Base-by-base conservation (phyloP, 495 filamentous ascomycete species). In the Terfezia boudieri region DNA sequence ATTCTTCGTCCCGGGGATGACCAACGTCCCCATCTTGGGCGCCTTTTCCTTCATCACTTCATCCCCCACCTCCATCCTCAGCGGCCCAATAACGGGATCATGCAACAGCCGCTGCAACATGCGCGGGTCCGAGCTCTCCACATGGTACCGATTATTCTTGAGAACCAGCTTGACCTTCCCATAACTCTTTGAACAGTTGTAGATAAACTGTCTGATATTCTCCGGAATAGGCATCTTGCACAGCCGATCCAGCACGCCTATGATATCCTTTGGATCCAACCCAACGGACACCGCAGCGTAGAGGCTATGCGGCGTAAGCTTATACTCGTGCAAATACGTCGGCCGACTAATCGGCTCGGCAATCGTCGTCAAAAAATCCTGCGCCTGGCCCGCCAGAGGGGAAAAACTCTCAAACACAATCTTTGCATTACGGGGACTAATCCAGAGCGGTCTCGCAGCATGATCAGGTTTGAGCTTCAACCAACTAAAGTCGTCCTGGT, bases 361-460 rank as follows among this genome's bases (percentile, higher is more conserved):
- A 61, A 98, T 86, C 46, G 88, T 94, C 52, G 89, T 92, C 55
- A 98, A 72, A 67, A 98, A 95, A 65, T 94, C 86, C 59, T 93
- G 84, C 2, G 86, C 90, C 62, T 88, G 81, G 37, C 79, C 73
- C 20, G 87, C 82, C 43, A 88, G 68, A 1, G 87, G 83, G 36
- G 80, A 86, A 71, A 95, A 96, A 58, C 85, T 92, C 72, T 99
- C 90, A n/a, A 96, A 73, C 23, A 90, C 86, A 64, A 99, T 88
- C 57, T 79, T 78, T 49, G 84, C 86, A 61, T 81, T 83, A 22
- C 73, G 62, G 1, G 85, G 85, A 67, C 95, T 85, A 60, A 98
- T 87, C 83, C 84, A 96, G 50, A 98, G 71, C 22, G 90, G 90
- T 11, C 90, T 80, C 59, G 82, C 82, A 49, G 77, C 76, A 72